These are phyloP conservation scores for Taphrina confusa DNA, from an alignment of 1,139 yeast genomes.

Conservation along the genomic window DNA sequence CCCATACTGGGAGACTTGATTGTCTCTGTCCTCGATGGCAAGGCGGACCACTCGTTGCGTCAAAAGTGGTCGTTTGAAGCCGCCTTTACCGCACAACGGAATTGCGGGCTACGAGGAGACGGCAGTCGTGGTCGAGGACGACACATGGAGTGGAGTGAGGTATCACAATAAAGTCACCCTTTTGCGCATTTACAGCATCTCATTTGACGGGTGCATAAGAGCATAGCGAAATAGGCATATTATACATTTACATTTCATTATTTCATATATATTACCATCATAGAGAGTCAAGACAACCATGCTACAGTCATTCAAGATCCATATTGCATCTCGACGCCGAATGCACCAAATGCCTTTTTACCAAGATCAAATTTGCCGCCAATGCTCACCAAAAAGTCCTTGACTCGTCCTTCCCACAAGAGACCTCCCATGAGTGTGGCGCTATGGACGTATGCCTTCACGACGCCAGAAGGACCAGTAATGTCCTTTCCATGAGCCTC, in stretches of 20 bases:
- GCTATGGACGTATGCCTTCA: conserved; percentile 73
- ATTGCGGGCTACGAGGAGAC: not conserved
- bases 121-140: conserved; percentile 30
- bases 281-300: too few species aligned
- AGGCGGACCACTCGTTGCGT: not conserved
- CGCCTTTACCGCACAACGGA: conserved; percentile 1
- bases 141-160: conserved; percentile 16
- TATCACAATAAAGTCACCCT: not conserved
- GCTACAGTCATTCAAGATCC: conserved; percentile 36
- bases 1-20: conserved; percentile 32
- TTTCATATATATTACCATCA: not conserved
- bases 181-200: too few species aligned
- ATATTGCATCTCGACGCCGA: conserved; percentile 40
- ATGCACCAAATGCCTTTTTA: conserved; percentile 8
- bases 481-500: conserved; percentile 24
- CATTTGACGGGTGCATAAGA: not conserved
- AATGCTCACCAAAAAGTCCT: conserved; percentile 75
- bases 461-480: conserved; percentile 54
- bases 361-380: conserved; percentile 51
- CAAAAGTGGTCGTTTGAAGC: conserved; percentile 9
- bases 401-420: conserved; percentile 85
- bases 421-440: conserved; percentile 59
- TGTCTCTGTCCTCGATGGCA: conserved; percentile 11
- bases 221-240: conserved; percentile 1
- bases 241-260: too few species aligned